A percentile compares a stretch with the other conserved stretches of the same genome.
These are phyloP conservation scores for Fistulifera solaris DNA, from an alignment of 108 stramenopile species.

Conservation along the genomic window DNA sequence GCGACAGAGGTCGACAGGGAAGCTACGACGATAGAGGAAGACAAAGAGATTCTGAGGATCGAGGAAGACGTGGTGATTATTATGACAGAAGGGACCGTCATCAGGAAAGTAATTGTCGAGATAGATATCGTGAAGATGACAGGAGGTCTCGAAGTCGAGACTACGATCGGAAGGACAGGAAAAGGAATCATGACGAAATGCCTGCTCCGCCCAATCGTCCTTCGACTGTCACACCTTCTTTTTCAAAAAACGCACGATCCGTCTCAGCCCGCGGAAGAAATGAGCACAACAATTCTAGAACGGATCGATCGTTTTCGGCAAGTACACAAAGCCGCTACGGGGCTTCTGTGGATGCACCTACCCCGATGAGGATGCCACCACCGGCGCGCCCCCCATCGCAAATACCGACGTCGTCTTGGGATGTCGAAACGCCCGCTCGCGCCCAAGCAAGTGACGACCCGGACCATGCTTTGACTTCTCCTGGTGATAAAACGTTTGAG, in stretches of 20 bases:
- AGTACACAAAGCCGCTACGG: not conserved
- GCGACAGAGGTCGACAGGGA: slow-evolving; percentile 2
- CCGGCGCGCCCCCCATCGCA: not conserved
- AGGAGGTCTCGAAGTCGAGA: not conserved
- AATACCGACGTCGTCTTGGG: slow-evolving; percentile 3
- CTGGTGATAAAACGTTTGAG: slow-evolving; percentile 82
- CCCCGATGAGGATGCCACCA: not conserved
- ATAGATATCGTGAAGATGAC: slow-evolving; percentile 1
- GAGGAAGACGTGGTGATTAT: not conserved
- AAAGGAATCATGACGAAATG: not conserved
- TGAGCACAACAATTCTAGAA: not conserved
- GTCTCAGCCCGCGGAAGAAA: not conserved
- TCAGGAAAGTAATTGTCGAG: not conserved
- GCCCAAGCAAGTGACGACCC: not conserved
- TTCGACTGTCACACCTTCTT: no score
- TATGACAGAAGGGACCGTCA: not conserved
- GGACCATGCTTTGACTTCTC: slow-evolving; percentile 3
- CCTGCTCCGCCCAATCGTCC: not conserved
- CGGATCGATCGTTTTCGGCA: not conserved
- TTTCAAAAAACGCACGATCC: no score
- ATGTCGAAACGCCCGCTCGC: slow-evolving; percentile 15
- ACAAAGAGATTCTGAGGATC: slow-evolving; percentile 2
- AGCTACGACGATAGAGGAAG: not conserved
- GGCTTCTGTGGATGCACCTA: not conserved
- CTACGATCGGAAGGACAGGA: not conserved